Percentiles rank a stretch among this genome's conserved stretches.
Evolutionary conservation across 1,139 yeast species (phyloP).

Genomic region (Insectozyma bohioensis): DNA sequence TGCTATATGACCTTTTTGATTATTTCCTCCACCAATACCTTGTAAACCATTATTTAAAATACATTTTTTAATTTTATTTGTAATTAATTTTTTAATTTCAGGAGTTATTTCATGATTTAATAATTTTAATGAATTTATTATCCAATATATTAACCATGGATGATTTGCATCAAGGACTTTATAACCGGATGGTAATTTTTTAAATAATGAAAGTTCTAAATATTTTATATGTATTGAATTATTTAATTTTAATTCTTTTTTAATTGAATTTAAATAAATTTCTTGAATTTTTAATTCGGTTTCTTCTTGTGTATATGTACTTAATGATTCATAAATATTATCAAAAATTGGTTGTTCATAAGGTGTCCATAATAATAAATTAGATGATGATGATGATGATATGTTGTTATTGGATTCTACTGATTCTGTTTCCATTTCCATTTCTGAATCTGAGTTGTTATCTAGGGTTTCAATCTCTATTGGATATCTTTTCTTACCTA

Average conservation of each 20-base stretch:
- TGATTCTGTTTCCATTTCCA: neutral
- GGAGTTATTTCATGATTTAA: constrained; percentile 1
- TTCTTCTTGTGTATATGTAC: constrained; percentile 41
- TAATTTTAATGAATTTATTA: constrained; percentile 48
- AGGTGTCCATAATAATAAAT: constrained; percentile 3
- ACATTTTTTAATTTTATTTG: constrained; percentile 25
- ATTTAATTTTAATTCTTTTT: constrained; percentile 14
- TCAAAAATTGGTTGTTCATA: constrained; percentile 11
- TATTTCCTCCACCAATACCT: constrained; percentile 83
- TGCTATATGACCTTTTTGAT: constrained; percentile 83
- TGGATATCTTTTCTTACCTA: constrained; percentile 9
- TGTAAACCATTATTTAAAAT: constrained; percentile 44
- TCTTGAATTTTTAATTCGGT: constrained; percentile 35
- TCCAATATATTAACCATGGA: constrained; percentile 91
- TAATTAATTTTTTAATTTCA: constrained; percentile 9
- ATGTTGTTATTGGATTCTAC: neutral
- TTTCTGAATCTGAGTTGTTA: constrained; percentile 1
- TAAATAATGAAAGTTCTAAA: constrained; percentile 29
- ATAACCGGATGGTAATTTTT: constrained; percentile 49
- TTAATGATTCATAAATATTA: constrained; percentile 25
- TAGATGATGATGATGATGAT: neutral
- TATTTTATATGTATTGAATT: constrained; percentile 20
- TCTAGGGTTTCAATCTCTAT: constrained; percentile 5
- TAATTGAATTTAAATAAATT: constrained; percentile 15
- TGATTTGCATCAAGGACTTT: constrained; percentile 77